Evolutionary conservation across 257 asterid species (phyloP), one percentile per base, ranked within the genome.

Genomic region (Gardenia jasminoides): DNA sequence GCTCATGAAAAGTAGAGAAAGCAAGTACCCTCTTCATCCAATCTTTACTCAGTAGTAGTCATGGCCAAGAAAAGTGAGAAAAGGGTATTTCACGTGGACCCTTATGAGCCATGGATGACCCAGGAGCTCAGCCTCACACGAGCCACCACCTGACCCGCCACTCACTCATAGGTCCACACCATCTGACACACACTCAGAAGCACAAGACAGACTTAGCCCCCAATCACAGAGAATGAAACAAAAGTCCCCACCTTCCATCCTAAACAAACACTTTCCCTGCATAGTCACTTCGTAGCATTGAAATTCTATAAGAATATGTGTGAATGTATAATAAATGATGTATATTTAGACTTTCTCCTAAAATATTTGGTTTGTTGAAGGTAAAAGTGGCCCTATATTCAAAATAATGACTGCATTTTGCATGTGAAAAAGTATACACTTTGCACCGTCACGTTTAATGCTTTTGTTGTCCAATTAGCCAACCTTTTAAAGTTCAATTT

Each of bases 51-150:
- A 33, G 67, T 67, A 26, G 8, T 17, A 36, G 41, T 3, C n/a
- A n/a, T n/a, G 30, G 75, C 78, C 19, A 62, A 0, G 64, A 65
- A 76, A 76, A 66, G 30, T 54, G 3, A 15, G 39, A 46, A 75
- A 80, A 59, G 67, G 76, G 43, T 54, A 71, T 69, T 75, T 77
- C 83, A 75, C 80, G 83, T 80, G 83, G 44, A 68, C 46, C 43
- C 70, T 39, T 70, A 56, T 79, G 41, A 36, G 41, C 4, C 4
- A 36, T n/a, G n/a, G n/a, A n/a, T 36, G 73, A 17, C 65, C 28
- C 69, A 50, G 31, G 28, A 70, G 33, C 71, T 20, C 36, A 67
- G 72, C 20, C 59, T 47, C 66, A 15, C 76, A 80, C 72, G 76
- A 74, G 52, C 76, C 22, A 26, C 62, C 80, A 73, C 58, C 76